phyloP scores from a whole-genome alignment of 345 rosid species.

The Corymbia maculata region DNA sequence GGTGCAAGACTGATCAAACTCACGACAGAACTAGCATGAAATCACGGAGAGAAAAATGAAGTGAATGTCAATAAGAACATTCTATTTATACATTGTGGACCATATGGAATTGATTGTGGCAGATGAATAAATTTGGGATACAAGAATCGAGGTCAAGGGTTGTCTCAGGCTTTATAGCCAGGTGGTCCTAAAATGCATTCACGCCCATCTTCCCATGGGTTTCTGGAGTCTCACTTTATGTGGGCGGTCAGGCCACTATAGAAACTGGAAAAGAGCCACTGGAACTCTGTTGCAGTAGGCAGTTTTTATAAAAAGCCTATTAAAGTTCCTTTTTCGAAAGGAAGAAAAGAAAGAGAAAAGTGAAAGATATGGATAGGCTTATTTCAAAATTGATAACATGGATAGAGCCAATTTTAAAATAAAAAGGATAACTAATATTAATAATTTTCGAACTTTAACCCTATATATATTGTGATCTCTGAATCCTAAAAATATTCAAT shows the following conservation, averaged over 20 bases:
- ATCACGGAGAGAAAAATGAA: neutral
- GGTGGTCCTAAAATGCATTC: neutral
- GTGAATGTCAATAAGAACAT: neutral
- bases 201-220: neutral
- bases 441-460: neutral
- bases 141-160: neutral
- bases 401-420: neutral
- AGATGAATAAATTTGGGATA: neutral
- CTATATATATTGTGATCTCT: too few species aligned
- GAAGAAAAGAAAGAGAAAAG: neutral
- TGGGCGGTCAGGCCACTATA: neutral
- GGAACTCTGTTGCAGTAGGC: neutral
- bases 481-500: neutral
- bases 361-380: neutral
- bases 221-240: neutral
- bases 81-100: neutral
- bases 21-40: neutral
- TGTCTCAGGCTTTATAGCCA: neutral
- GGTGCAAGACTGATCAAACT: neutral
- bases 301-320: neutral
- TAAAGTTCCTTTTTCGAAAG: neutral
- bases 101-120: neutral
- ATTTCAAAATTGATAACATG: neutral
- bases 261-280: neutral
- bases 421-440: neutral